Evolutionary conservation across 495 filamentous ascomycete genomes (phyloP).

Genomic region (Trichocladium uniseriatum): DNA sequence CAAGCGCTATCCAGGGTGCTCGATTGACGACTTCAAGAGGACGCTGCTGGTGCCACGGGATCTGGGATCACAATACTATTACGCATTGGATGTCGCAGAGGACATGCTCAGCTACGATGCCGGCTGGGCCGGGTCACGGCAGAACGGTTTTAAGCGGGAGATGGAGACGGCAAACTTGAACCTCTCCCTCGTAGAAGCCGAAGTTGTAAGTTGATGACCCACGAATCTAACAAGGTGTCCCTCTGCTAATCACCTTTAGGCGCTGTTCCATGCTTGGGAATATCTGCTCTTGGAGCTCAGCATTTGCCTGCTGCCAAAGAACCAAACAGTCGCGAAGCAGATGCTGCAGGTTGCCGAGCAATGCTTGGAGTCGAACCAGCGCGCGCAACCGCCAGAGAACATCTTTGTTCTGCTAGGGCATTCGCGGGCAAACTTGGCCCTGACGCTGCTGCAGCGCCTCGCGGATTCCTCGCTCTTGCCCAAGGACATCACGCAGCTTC

Average conservation of each 20-base stretch:
- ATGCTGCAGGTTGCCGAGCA: constrained; percentile 58
- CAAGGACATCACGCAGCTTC: constrained; percentile 51
- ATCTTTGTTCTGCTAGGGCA: constrained; percentile 66
- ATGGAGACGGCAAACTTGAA: constrained; percentile 82
- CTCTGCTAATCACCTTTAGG: constrained; percentile 39
- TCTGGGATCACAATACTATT: constrained; percentile 70
- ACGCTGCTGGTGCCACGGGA: constrained; percentile 51
- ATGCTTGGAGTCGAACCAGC: constrained; percentile 62
- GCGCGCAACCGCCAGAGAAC: constrained; percentile 53
- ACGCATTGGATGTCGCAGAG: constrained; percentile 63
- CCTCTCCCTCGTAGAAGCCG: constrained; percentile 80
- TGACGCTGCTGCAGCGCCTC: constrained; percentile 67
- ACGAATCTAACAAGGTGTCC: background rate
- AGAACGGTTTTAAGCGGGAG: constrained; percentile 68
- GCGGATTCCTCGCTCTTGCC: constrained; percentile 52
- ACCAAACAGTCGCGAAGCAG: constrained; percentile 52
- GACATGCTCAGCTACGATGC: constrained; percentile 66
- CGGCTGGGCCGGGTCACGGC: constrained; percentile 58
- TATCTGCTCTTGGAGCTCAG: constrained; percentile 78
- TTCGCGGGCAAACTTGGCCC: constrained; percentile 62
- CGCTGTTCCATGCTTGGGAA: constrained; percentile 81
- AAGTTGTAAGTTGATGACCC: constrained; percentile 55
- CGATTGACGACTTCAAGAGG: constrained; percentile 64
- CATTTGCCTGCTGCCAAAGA: constrained; percentile 50
- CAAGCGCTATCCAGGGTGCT: constrained; percentile 59